phyloP scores from a whole-genome alignment of 805 yeast species.

The Monosporozyma siamensis region DNA sequence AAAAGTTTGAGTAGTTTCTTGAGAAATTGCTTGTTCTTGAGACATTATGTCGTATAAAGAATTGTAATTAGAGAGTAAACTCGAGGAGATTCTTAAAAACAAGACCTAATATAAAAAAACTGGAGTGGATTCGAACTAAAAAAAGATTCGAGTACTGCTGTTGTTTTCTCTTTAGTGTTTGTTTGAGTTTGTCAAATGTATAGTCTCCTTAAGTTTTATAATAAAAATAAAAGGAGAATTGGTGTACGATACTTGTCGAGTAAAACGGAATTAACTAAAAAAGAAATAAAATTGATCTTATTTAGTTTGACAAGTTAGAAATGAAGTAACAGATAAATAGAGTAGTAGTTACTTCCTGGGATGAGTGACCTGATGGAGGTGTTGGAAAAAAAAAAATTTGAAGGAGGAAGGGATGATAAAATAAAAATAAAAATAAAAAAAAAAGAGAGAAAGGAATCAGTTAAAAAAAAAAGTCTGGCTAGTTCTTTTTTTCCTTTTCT shows the following conservation, averaged over 20 bases:
- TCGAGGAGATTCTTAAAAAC: constrained; percentile 1
- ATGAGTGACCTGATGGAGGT: no score
- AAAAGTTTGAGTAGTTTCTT: constrained; percentile 2
- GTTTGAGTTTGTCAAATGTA: no score
- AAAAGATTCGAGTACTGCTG: not conserved
- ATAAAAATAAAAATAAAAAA: not conserved
- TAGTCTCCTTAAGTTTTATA: no score
- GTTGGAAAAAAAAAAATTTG: not conserved
- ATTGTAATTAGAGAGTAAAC: constrained; percentile 1
- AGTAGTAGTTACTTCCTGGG: no score
- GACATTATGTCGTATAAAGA: constrained; percentile 4
- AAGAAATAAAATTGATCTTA: not conserved
- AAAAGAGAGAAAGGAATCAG: not conserved
- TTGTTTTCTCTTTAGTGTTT: not conserved
- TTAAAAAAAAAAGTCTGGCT: not conserved
- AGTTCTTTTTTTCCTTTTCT: not conserved
- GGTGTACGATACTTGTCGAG: not conserved
- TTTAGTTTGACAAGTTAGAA: not conserved
- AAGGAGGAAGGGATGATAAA: not conserved
- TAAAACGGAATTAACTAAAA: not conserved
- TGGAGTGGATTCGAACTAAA: not conserved
- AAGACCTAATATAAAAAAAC: not conserved
- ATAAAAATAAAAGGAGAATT: not conserved
- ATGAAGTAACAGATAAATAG: not conserved
- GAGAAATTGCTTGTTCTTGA: constrained; percentile 4